A percentile compares a stretch with the other conserved stretches of the same genome.
Evolutionary conservation across 768 basidiomycete genomes (phyloP).

Genomic region (Boletellus ananas): DNA sequence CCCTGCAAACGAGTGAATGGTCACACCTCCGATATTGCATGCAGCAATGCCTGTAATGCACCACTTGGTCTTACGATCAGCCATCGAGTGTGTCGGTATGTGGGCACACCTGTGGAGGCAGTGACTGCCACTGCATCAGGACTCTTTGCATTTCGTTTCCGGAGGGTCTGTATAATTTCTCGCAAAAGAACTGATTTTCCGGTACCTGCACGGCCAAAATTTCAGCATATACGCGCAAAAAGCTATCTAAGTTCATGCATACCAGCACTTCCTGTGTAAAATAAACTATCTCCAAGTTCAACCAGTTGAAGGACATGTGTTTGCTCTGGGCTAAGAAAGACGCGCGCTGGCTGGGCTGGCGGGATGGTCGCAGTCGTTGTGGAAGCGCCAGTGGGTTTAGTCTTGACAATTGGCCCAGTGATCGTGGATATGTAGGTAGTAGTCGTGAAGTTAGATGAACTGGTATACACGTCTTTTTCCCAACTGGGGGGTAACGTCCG

Average conservation of each 20-base stretch:
- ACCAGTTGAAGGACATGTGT: constrained; percentile 78
- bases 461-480: constrained; percentile 35
- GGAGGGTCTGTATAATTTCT: constrained; percentile 80
- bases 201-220: constrained; percentile 57
- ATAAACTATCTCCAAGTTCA: constrained; percentile 67
- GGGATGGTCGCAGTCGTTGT: constrained; percentile 1
- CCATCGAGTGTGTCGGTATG: neutral
- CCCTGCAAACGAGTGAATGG: constrained; percentile 94
- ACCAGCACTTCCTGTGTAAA: constrained; percentile 99
- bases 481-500: constrained; percentile 53
- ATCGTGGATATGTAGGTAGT: constrained; percentile 12
- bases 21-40: constrained; percentile 95
- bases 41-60: constrained; percentile 75
- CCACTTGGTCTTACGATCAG: neutral
- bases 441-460: constrained; percentile 33
- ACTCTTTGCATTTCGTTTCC: constrained; percentile 46
- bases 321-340: constrained; percentile 84
- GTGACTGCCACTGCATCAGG: constrained; percentile 86
- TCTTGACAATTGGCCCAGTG: constrained; percentile 5
- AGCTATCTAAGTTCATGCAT: constrained; percentile 23
- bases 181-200: constrained; percentile 94
- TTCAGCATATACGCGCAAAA: constrained; percentile 14
- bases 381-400: constrained; percentile 4
- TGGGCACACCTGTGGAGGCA: constrained; percentile 76
- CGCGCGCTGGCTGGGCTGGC: constrained; percentile 30